Base-by-base conservation (phyloP, 176 grass and related monocot species). In the Oryza rufipogon region DNA sequence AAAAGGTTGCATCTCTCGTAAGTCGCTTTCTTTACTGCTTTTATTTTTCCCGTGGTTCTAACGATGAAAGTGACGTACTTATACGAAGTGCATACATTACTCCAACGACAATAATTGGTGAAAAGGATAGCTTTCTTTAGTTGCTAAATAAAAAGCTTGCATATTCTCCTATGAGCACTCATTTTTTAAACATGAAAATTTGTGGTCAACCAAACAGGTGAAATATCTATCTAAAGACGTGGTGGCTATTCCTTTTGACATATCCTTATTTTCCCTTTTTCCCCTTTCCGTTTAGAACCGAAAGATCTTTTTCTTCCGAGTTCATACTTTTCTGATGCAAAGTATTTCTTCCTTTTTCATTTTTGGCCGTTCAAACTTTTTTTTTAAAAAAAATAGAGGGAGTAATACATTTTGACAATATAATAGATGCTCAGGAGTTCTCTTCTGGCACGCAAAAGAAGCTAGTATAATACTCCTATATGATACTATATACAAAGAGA, bases 141-240 rank as follows among this genome's bases (percentile, higher is more conserved):
- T 33, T 63, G 48, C 16, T 30, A 4, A 11, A 58, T 51, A 64
- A 66, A 78, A 74, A 78, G 74, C 13, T 28, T 22, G 51, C 6
- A 56, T 66, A 13, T 4, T 20, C 56, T 26, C 11, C 28, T 66
- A 20, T 28, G 67, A 51, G 25, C 45, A 52, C 6, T 6, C 8
- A 23, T 38, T 19, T 49, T 56, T 34, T 11, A 30, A 75, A 14
- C 23, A 30, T 12, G 15, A 11, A 1, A 79, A 80, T 66, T 19
- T 38, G 44, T 26, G 41, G 84, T 80, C 84, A 86, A 79, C 68
- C 76, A 38, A 36, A 19, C 19, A n/a, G 8, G 25, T 47, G 64
- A 58, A 76, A 4, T 4, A 76, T 54, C 49, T 32, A 49, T 26
- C 10, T 13, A 32, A 28, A 14, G 38, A 54, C 3, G 26, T 20